Evolutionary conservation across 1,284 basidiomycete species (phyloP).

Genomic region (Boletus hoseneyae): DNA sequence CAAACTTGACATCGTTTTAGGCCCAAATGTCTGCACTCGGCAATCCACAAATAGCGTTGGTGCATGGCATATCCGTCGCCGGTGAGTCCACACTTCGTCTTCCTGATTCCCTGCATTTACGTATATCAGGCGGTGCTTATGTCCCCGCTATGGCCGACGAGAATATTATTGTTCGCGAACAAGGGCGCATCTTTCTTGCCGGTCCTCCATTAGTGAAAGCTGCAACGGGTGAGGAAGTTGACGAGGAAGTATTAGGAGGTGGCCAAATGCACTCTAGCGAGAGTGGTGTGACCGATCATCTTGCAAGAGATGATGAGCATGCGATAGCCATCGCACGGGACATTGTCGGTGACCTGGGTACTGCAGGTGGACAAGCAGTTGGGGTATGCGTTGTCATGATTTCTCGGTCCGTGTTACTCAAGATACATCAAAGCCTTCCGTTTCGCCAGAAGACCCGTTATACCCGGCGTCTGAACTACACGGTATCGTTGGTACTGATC

Average conservation of each 20-base stretch:
- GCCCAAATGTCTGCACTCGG: conserved; percentile 88
- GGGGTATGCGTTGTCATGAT: conserved; percentile 39
- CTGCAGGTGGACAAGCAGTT: conserved; percentile 47
- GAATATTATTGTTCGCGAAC: conserved; percentile 91
- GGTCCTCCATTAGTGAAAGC: conserved; percentile 95
- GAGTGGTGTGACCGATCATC: conserved; percentile 91
- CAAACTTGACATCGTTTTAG: conserved; percentile 36
- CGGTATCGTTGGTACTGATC: conserved; percentile 88
- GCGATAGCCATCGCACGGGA: conserved; percentile 83
- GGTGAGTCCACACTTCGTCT: conserved; percentile 36
- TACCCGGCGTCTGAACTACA: conserved; percentile 82
- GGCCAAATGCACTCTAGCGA: conserved; percentile 94
- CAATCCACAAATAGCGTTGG: conserved; percentile 90
- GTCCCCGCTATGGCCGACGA: conserved; percentile 97
- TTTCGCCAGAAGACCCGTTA: conserved; percentile 66
- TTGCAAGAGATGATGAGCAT: conserved; percentile 86
- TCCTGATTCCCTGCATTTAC: conserved; percentile 10
- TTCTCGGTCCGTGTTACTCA: conserved; percentile 11
- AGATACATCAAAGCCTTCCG: conserved; percentile 47
- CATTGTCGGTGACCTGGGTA: conserved; percentile 78
- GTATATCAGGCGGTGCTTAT: conserved; percentile 71
- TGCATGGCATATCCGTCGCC: conserved; percentile 94
- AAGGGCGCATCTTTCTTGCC: conserved; percentile 94
- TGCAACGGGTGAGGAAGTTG: conserved; percentile 90
- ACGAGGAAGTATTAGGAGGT: conserved; percentile 89